Conservation (phyloP, 768 basidiomycete species). For the Russula virescens region DNA sequence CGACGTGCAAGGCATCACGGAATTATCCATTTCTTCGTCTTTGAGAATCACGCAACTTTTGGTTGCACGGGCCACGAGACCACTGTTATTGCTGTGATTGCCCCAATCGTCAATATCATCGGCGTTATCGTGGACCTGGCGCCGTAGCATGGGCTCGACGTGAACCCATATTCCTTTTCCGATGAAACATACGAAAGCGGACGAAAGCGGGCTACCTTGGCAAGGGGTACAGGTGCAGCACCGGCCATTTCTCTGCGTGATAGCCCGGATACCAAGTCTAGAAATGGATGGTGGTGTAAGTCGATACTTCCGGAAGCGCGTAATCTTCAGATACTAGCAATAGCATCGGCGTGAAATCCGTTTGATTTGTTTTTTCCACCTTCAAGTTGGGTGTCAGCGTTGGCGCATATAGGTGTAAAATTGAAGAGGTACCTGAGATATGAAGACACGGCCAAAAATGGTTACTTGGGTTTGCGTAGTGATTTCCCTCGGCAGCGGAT, state of each 20-base stretch:
- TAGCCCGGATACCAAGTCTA: conserved; percentile 68
- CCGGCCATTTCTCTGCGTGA: conserved; percentile 45
- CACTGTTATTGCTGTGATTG: neutral
- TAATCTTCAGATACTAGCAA: conserved; percentile 54
- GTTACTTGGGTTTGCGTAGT: conserved; percentile 75
- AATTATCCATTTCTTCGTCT: neutral
- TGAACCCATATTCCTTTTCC: conserved; percentile 61
- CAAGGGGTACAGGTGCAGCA: conserved; percentile 52
- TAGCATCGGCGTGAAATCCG: conserved; percentile 49
- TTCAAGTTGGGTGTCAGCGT: too few species aligned
- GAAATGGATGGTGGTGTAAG: neutral
- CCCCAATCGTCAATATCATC: neutral
- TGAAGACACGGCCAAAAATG: conserved; percentile 78
- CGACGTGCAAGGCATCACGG: neutral
- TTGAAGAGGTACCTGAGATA: conserved; percentile 44
- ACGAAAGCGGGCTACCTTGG: conserved; percentile 49
- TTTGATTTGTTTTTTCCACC: neutral
- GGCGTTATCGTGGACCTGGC: neutral
- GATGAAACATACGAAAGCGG: conserved; percentile 74
- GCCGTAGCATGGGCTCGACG: conserved; percentile 32
- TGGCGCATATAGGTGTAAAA: neutral
- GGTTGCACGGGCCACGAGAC: neutral
- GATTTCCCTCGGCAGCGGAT: conserved; percentile 68
- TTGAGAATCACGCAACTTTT: neutral
- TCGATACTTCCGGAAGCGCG: conserved; percentile 45